A percentile compares a stretch with the other conserved stretches of the same genome.
Conservation (phyloP, 75 land plant genomes). For the Pinus taeda region DNA sequence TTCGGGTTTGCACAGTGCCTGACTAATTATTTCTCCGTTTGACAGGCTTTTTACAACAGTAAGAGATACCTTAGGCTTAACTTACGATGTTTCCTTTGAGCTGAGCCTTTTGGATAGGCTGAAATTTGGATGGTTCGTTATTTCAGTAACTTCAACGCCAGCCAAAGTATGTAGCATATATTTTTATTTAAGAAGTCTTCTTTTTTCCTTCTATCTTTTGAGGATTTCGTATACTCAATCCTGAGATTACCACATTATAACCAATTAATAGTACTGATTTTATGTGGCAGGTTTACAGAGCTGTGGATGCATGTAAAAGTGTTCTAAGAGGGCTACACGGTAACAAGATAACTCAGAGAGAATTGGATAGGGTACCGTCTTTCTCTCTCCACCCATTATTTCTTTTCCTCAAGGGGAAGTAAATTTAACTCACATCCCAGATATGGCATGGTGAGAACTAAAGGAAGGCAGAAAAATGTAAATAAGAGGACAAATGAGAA, state of each 20-base stretch:
- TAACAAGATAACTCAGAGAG: constrained; percentile 76
- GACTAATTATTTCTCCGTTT: background rate
- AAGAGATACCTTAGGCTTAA: constrained; percentile 94
- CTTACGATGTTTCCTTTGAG: constrained; percentile 99
- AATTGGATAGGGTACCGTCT: constrained; percentile 80
- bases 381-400: background rate
- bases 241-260: background rate
- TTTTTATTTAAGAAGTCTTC: background rate
- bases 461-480: background rate
- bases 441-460: background rate
- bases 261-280: background rate
- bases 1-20: background rate
- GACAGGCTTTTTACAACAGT: constrained; percentile 96
- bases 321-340: constrained; percentile 81
- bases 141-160: constrained; percentile 98
- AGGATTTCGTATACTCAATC: background rate
- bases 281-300: constrained; percentile 74
- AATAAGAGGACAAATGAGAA: background rate
- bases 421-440: background rate
- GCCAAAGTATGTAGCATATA: constrained; percentile 54
- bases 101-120: constrained; percentile 91
- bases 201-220: background rate
- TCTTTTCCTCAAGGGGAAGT: background rate
- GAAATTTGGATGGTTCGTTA: constrained; percentile 96
- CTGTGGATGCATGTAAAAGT: constrained; percentile 97